Conservation (phyloP, 2,329 filamentous ascomycete genomes). For the Massarina eburnea region DNA sequence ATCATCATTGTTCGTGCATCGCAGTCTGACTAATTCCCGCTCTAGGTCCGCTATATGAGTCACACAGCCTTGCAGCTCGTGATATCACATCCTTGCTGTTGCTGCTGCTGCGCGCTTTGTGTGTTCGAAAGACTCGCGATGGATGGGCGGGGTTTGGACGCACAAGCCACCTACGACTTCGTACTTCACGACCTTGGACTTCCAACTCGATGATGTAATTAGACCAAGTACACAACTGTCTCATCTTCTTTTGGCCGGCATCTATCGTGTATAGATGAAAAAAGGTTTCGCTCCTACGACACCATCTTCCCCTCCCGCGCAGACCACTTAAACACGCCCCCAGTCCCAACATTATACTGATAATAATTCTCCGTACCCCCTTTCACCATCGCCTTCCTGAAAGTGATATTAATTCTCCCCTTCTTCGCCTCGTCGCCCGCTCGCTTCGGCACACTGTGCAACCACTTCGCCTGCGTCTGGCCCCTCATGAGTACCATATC, state of each 20-base stretch:
- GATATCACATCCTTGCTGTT: neutral
- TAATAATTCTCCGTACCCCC: slow-evolving; percentile 82
- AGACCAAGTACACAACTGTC: too few species aligned
- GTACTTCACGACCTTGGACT: neutral
- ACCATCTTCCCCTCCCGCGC: slow-evolving; percentile 55
- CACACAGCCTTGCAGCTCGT: slow-evolving; percentile 5
- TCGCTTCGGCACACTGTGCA: slow-evolving; percentile 77
- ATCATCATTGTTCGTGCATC: slow-evolving; percentile 5
- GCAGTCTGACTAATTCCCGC: slow-evolving; percentile 9
- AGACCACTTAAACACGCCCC: slow-evolving; percentile 70
- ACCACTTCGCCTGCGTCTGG: slow-evolving; percentile 69
- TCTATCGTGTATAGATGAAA: neutral
- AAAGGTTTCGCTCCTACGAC: slow-evolving; percentile 28
- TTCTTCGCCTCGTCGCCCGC: slow-evolving; percentile 63
- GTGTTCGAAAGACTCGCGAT: neutral
- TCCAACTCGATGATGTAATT: too few species aligned
- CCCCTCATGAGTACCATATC: slow-evolving; percentile 82
- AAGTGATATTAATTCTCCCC: slow-evolving; percentile 75
- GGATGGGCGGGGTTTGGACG: slow-evolving; percentile 1
- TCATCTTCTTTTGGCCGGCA: too few species aligned
- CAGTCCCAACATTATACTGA: slow-evolving; percentile 76
- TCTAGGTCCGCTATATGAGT: slow-evolving; percentile 5
- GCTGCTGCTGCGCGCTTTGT: neutral
- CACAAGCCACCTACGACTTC: slow-evolving; percentile 10
- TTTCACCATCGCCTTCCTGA: slow-evolving; percentile 69